phyloP scores from a whole-genome alignment of 2,329 filamentous ascomycete species.

The Coniosporium uncinatum region DNA sequence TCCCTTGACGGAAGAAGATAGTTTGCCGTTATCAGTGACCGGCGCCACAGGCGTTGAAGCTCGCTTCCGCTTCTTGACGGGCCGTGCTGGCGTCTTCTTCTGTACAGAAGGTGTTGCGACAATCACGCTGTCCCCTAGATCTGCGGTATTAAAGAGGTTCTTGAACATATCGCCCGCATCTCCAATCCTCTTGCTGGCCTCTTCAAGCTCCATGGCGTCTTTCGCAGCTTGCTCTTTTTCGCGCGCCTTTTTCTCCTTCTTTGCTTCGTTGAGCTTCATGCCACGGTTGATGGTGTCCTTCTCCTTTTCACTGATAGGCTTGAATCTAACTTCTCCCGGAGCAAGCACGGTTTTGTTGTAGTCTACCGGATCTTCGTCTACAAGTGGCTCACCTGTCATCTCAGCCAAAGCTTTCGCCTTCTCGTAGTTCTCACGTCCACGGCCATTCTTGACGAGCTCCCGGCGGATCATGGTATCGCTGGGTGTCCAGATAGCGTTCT shows the following conservation, averaged over 20 bases:
- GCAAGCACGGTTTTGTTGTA: slow-evolving; percentile 37
- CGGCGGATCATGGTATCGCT: slow-evolving; percentile 83
- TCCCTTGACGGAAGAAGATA: slow-evolving; percentile 13
- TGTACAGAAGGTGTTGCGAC: background rate
- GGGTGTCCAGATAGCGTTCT: slow-evolving; percentile 81
- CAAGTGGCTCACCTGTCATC: slow-evolving; percentile 58
- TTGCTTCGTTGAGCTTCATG: slow-evolving; percentile 75
- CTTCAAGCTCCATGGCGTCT: slow-evolving; percentile 26
- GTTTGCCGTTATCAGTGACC: slow-evolving; percentile 7
- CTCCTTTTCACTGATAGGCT: slow-evolving; percentile 52
- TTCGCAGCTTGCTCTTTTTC: slow-evolving; percentile 29
- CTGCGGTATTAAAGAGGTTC: slow-evolving; percentile 20
- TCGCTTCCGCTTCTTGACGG: slow-evolving; percentile 47
- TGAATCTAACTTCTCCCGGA: slow-evolving; percentile 54
- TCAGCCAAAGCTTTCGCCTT: slow-evolving; percentile 60
- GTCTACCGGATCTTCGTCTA: slow-evolving; percentile 40
- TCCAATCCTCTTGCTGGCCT: slow-evolving; percentile 16
- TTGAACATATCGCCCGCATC: slow-evolving; percentile 22
- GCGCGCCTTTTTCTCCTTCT: slow-evolving; percentile 53
- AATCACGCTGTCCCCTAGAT: slow-evolving; percentile 4
- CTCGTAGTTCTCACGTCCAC: slow-evolving; percentile 40
- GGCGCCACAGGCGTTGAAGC: slow-evolving; percentile 34
- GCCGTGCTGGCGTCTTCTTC: slow-evolving; percentile 13
- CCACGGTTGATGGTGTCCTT: slow-evolving; percentile 64
- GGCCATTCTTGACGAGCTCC: slow-evolving; percentile 66